These are phyloP conservation scores for Aspergillus diversus DNA, from an alignment of 495 filamentous ascomycete species.

Conservation along the genomic window DNA sequence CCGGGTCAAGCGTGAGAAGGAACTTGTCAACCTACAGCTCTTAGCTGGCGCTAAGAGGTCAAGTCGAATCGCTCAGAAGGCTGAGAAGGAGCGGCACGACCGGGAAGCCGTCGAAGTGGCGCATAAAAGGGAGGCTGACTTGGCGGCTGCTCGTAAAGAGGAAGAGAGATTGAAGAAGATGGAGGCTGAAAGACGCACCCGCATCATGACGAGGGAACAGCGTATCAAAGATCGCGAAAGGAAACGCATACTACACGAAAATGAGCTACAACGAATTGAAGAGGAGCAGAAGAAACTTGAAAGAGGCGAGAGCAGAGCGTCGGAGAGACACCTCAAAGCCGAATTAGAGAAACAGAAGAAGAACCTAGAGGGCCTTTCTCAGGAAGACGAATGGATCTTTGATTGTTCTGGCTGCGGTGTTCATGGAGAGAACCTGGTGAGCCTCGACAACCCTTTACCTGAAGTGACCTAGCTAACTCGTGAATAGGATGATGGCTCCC, in stretches of 20 bases:
- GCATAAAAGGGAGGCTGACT: slow-evolving; percentile 66
- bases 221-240: slow-evolving; percentile 81
- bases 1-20: slow-evolving; percentile 71
- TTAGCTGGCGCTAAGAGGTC: slow-evolving; percentile 93
- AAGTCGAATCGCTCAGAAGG: slow-evolving; percentile 79
- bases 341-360: slow-evolving; percentile 76
- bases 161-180: slow-evolving; percentile 68
- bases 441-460: slow-evolving; percentile 19
- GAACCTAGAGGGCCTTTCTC: slow-evolving; percentile 70
- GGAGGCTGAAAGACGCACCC: slow-evolving; percentile 77
- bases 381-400: slow-evolving; percentile 91
- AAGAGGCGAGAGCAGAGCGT: slow-evolving; percentile 65
- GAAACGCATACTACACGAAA: slow-evolving; percentile 79
- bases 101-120: slow-evolving; percentile 74
- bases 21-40: slow-evolving; percentile 77
- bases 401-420: slow-evolving; percentile 87
- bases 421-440: slow-evolving; percentile 77
- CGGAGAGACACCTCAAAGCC: slow-evolving; percentile 75
- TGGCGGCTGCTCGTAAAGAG: slow-evolving; percentile 67
- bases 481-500: slow-evolving; percentile 81
- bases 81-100: slow-evolving; percentile 74
- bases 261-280: slow-evolving; percentile 75
- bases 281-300: slow-evolving; percentile 73
- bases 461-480: slow-evolving; percentile 20
- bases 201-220: slow-evolving; percentile 83